These are phyloP conservation scores for Cymbopogon citratus DNA, from an alignment of 176 grass and related monocot genomes.

Conservation along the genomic window DNA sequence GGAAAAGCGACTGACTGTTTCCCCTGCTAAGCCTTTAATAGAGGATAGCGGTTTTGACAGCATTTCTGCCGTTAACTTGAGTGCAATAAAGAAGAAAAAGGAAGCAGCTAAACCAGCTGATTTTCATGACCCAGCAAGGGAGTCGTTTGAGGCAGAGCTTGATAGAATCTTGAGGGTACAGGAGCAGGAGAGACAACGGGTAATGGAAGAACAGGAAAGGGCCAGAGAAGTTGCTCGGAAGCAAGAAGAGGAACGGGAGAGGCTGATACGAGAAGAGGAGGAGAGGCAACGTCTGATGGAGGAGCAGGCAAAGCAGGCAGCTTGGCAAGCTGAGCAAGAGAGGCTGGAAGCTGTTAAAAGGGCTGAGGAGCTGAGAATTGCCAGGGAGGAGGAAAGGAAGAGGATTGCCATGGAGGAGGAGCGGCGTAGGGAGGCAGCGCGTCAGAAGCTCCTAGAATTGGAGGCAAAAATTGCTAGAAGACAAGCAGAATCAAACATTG, in stretches of 20 bases:
- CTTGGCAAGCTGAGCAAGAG: constrained; percentile 84
- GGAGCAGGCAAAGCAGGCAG: constrained; percentile 66
- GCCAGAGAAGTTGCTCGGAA: constrained; percentile 62
- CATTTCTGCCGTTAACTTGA: constrained; percentile 60
- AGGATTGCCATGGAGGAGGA: constrained; percentile 69
- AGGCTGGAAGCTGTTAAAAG: constrained; percentile 59
- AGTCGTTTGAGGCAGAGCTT: constrained; percentile 96
- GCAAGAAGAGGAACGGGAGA: constrained; percentile 87
- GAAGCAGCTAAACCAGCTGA: constrained; percentile 53
- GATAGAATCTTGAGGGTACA: constrained; percentile 81
- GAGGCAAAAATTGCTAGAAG: constrained; percentile 87
- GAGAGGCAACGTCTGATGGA: constrained; percentile 59
- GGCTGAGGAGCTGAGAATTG: constrained; percentile 79
- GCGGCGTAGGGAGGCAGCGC: constrained; percentile 85
- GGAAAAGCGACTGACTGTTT: constrained; percentile 45
- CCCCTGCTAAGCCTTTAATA: constrained; percentile 44
- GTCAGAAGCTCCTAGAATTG: constrained; percentile 77
- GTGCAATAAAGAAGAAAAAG: constrained; percentile 85
- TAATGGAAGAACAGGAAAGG: constrained; percentile 66
- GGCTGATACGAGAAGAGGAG: constrained; percentile 68
- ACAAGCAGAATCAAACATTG: constrained; percentile 39
- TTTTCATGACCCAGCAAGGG: constrained; percentile 82
- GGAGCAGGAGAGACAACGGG: constrained; percentile 75
- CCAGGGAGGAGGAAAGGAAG: constrained; percentile 84
- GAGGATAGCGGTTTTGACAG: constrained; percentile 65